These are phyloP conservation scores for Takashimella tepidaria DNA, from an alignment of 1,284 basidiomycete species.

Conservation along the genomic window DNA sequence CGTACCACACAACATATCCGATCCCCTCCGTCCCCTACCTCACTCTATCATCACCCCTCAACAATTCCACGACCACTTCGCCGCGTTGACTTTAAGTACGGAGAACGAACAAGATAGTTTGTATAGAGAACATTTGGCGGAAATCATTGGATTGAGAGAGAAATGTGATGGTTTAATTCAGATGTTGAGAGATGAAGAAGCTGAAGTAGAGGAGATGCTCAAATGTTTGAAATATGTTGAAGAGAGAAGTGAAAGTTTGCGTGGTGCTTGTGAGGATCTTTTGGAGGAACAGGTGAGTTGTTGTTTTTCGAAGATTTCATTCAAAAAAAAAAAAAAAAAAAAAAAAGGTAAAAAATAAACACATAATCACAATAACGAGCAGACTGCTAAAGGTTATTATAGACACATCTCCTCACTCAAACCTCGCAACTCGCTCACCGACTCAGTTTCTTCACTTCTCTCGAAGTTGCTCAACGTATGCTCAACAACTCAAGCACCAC, in stretches of 20 bases:
- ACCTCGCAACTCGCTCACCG: constrained; percentile 71
- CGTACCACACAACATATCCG: constrained; percentile 9
- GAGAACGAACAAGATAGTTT: constrained; percentile 86
- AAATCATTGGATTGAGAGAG: constrained; percentile 65
- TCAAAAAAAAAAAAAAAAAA: no score
- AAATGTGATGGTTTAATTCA: constrained; percentile 67
- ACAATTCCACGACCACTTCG: constrained; percentile 92
- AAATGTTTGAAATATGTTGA: constrained; percentile 78
- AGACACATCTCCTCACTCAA: constrained; percentile 63
- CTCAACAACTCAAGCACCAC: constrained; percentile 87
- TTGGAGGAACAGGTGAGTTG: constrained; percentile 72
- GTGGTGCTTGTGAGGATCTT: constrained; percentile 82
- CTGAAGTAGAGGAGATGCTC: constrained; percentile 71
- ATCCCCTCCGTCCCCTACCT: constrained; percentile 39
- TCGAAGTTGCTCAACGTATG: constrained; percentile 82
- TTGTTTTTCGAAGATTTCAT: not conserved
- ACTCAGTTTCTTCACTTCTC: constrained; percentile 83
- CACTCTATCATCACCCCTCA: constrained; percentile 75
- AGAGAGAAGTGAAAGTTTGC: constrained; percentile 75
- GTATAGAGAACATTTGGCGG: constrained; percentile 73
- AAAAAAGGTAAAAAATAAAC: no score
- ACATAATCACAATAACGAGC: not conserved
- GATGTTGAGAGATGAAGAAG: constrained; percentile 64
- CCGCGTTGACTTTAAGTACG: constrained; percentile 75
- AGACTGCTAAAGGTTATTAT: constrained; percentile 39